Conservation (phyloP, 768 basidiomycete species). For the Xerocomellus chrysenteron region DNA sequence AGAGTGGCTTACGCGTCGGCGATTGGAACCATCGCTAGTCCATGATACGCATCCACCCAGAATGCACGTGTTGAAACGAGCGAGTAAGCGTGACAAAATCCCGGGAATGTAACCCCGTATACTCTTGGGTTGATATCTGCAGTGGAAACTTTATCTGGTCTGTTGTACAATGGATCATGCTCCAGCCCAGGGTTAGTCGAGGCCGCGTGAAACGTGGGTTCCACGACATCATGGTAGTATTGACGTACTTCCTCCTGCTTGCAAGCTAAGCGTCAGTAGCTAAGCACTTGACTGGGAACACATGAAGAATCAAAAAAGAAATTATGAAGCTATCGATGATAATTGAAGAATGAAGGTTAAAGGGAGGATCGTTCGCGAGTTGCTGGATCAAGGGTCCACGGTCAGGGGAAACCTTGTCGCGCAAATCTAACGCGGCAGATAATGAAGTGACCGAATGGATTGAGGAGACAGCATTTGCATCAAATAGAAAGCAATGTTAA, state of each 20-base stretch:
- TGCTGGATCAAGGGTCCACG: slow-evolving; percentile 19
- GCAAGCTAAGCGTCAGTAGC: slow-evolving; percentile 20
- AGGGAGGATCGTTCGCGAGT: slow-evolving; percentile 5
- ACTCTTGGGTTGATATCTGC: slow-evolving; percentile 1
- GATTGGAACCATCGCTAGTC: slow-evolving; percentile 79
- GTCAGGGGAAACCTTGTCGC: slow-evolving; percentile 1
- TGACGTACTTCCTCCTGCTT: slow-evolving; percentile 36
- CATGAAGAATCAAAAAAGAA: slow-evolving; percentile 8
- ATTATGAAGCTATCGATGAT: not conserved
- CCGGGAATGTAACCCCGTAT: slow-evolving; percentile 24
- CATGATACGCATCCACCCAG: slow-evolving; percentile 78
- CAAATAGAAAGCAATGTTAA: slow-evolving; percentile 3
- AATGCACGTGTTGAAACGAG: slow-evolving; percentile 84
- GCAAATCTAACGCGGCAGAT: slow-evolving; percentile 5
- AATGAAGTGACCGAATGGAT: slow-evolving; percentile 2
- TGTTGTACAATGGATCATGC: not conserved
- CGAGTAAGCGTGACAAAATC: slow-evolving; percentile 41
- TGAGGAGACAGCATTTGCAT: slow-evolving; percentile 3
- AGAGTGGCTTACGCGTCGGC: slow-evolving; percentile 67
- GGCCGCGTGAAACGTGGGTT: slow-evolving; percentile 29
- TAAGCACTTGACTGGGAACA: slow-evolving; percentile 4
- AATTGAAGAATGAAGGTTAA: slow-evolving; percentile 7
- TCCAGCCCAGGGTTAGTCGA: slow-evolving; percentile 7
- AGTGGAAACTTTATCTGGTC: not conserved
- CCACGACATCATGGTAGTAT: slow-evolving; percentile 30